Percentiles rank a stretch among this genome's conserved stretches.
Evolutionary conservation across 371 early-diverging fungal species (phyloP).

Genomic region (Mucor piriformis): DNA sequence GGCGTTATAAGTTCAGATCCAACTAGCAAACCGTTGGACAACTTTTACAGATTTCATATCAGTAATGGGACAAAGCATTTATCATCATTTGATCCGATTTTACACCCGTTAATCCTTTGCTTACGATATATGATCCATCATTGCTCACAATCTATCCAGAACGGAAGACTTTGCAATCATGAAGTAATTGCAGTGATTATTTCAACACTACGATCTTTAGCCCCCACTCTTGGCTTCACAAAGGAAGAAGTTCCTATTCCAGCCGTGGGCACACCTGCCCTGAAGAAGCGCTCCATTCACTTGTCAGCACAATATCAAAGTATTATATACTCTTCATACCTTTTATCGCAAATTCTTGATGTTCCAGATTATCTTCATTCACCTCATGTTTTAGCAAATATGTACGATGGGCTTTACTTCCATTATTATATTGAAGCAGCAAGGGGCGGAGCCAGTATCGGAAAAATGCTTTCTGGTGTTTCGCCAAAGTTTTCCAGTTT

Average conservation of each 20-base stretch:
- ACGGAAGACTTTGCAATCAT: constrained; percentile 26
- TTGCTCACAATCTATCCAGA: constrained; percentile 3
- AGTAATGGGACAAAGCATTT: not conserved
- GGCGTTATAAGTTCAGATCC: not conserved
- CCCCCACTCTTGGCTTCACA: constrained; percentile 19
- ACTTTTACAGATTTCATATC: constrained; percentile 6
- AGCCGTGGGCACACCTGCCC: constrained; percentile 16
- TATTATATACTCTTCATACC: constrained; percentile 35
- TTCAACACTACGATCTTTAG: constrained; percentile 30
- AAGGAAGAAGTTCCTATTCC: not conserved
- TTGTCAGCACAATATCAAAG: constrained; percentile 43
- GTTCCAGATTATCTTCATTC: constrained; percentile 7
- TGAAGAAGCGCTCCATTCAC: constrained; percentile 39
- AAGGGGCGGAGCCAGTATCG: constrained; percentile 31
- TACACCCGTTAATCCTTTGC: constrained; percentile 33
- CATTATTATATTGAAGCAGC: constrained; percentile 35
- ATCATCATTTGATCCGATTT: not conserved
- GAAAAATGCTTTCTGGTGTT: constrained; percentile 23
- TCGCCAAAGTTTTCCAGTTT: constrained; percentile 13
- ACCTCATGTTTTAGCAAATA: constrained; percentile 14
- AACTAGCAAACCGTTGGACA: not conserved
- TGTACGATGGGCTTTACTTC: constrained; percentile 29
- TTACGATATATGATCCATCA: constrained; percentile 38
- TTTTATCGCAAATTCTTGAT: constrained; percentile 35
- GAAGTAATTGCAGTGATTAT: constrained; percentile 42